Percentiles rank a stretch among this genome's conserved stretches.
Conservation (phyloP, 192 early-diverging fungal species). For the Spizellomyces sp. region DNA sequence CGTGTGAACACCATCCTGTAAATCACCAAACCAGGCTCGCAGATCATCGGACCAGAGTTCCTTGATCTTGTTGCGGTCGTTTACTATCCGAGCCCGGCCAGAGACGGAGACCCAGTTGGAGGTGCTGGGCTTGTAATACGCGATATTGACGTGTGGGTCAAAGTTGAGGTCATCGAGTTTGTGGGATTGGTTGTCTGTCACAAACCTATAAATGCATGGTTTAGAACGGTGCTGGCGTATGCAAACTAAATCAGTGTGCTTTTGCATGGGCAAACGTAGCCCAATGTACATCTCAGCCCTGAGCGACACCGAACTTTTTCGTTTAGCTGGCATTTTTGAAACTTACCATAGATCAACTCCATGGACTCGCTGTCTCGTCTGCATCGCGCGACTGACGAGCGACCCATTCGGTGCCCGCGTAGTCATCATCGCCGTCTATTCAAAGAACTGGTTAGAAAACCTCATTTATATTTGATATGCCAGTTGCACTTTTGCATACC, state of each 20-base stretch:
- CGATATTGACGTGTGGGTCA: constrained; percentile 50
- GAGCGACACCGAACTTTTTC: neutral
- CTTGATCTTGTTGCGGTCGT: constrained; percentile 43
- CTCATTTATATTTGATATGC: neutral
- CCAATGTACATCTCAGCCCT: neutral
- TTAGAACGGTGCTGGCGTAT: too few relatives aligned
- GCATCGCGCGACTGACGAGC: constrained; percentile 41
- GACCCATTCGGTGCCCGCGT: constrained; percentile 40
- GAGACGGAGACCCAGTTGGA: constrained; percentile 50
- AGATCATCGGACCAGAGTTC: constrained; percentile 41
- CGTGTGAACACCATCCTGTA: constrained; percentile 48
- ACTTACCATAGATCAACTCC: constrained; percentile 45
- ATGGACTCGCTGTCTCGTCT: constrained; percentile 2
- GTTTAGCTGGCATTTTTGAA: neutral
- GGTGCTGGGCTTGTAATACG: constrained; percentile 37
- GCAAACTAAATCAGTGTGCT: too few relatives aligned
- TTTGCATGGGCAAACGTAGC: too few relatives aligned
- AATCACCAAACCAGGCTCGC: constrained; percentile 49
- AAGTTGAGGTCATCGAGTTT: constrained; percentile 47
- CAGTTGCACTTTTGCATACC: constrained; percentile 10
- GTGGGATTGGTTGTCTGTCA: constrained; percentile 48
- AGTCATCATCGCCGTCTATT: constrained; percentile 48
- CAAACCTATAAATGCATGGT: constrained; percentile 22
- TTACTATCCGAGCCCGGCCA: constrained; percentile 39
- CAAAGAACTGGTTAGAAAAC: neutral